These are phyloP conservation scores for Saturnispora galanensis DNA, from an alignment of 805 yeast species.

Conservation along the genomic window DNA sequence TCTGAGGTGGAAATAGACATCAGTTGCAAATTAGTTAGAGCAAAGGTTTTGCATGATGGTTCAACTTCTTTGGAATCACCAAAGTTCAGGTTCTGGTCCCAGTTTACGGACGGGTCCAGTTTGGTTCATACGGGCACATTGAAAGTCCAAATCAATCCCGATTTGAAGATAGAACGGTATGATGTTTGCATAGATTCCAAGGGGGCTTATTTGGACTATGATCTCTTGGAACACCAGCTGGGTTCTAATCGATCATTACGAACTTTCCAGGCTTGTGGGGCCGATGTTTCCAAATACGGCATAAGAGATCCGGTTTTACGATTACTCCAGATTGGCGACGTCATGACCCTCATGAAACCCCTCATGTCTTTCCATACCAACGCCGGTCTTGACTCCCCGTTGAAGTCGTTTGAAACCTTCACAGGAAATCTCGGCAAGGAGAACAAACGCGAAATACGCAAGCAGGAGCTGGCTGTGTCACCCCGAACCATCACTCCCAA, in stretches of 20 bases:
- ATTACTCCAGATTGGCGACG: conserved; percentile 65
- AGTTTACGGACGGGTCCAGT: conserved; percentile 62
- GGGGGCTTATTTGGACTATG: conserved; percentile 38
- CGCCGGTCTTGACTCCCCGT: not conserved
- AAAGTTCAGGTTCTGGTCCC: conserved; percentile 37
- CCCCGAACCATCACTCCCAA: not conserved
- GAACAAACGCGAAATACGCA: not conserved
- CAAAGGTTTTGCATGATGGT: conserved; percentile 44
- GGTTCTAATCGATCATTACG: not conserved
- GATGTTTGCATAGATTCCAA: conserved; percentile 44
- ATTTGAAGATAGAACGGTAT: conserved; percentile 60
- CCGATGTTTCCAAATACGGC: conserved; percentile 47
- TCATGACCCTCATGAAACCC: conserved; percentile 61
- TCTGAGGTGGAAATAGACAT: conserved; percentile 46
- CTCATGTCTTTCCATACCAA: conserved; percentile 33
- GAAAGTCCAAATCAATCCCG: conserved; percentile 52
- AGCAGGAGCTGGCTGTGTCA: not conserved
- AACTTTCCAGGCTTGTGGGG: conserved; percentile 15
- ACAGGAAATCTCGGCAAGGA: not conserved
- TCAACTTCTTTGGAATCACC: conserved; percentile 45
- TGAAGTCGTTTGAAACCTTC: conserved; percentile 1
- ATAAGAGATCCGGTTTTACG: conserved; percentile 57
- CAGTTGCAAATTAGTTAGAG: conserved; percentile 37
- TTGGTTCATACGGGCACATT: conserved; percentile 53
- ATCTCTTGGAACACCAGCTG: conserved; percentile 33